Percentiles rank a stretch among this genome's conserved stretches.
Evolutionary conservation across 2,329 filamentous ascomycete species (phyloP).

Genomic region (Colletotrichum sp.): DNA sequence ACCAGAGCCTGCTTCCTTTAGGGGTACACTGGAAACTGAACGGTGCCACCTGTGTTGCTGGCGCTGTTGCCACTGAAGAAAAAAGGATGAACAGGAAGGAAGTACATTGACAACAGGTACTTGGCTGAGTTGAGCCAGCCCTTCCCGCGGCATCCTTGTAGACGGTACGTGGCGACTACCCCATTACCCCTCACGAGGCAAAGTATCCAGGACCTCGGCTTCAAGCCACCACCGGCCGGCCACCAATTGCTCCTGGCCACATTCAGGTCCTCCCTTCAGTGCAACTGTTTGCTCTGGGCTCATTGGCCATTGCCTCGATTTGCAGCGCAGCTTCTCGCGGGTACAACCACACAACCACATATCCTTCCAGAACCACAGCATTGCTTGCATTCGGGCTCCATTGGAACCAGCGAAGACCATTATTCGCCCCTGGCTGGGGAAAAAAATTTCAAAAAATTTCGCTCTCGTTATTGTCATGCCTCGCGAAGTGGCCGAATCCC

Average conservation of each 20-base stretch:
- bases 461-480: not conserved
- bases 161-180: not conserved
- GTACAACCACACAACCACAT: not conserved
- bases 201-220: conserved; percentile 9
- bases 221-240: not conserved
- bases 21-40: not conserved
- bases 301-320: not conserved
- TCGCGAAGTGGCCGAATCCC: not conserved
- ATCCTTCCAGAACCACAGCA: not conserved
- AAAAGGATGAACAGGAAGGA: not conserved
- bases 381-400: conserved; percentile 1
- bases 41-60: not conserved
- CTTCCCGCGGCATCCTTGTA: not conserved
- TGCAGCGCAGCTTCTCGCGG: not conserved
- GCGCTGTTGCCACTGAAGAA: conserved; percentile 9
- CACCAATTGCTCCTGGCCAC: conserved; percentile 15
- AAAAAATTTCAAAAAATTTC: not conserved
- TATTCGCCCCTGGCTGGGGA: not conserved
- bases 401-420: not conserved
- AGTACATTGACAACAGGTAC: not conserved
- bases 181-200: not conserved
- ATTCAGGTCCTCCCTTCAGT: not conserved
- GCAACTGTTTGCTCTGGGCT: not conserved
- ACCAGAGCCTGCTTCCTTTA: not conserved
- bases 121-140: not conserved